Evolutionary conservation across 257 asterid genomes (phyloP).

Genomic region (Solanum peruvianum): DNA sequence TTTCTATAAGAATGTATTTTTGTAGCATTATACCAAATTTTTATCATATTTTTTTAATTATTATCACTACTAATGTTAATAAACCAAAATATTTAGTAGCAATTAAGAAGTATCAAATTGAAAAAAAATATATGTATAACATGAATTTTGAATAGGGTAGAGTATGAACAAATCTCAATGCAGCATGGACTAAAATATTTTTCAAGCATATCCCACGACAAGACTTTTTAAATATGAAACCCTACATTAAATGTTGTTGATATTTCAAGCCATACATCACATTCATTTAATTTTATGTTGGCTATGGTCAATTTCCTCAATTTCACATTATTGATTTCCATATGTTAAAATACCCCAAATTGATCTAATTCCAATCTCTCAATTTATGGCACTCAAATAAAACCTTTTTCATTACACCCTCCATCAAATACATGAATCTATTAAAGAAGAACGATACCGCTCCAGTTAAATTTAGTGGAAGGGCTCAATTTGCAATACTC

Average conservation of each 20-base stretch:
- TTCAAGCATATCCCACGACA: background rate
- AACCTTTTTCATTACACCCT: background rate
- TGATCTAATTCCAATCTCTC: background rate
- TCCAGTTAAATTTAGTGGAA: background rate
- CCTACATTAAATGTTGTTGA: background rate
- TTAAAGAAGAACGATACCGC: background rate
- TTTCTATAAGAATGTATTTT: background rate
- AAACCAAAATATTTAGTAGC: background rate
- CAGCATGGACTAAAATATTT: background rate
- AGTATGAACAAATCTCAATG: background rate
- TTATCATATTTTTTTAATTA: background rate
- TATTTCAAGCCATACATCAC: background rate
- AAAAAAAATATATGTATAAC: background rate
- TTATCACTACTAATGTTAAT: background rate
- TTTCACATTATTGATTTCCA: background rate
- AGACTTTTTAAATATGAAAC: background rate
- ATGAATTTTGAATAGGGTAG: background rate
- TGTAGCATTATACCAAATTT: background rate
- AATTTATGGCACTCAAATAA: background rate
- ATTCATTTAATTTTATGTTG: background rate
- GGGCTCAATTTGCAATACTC: background rate
- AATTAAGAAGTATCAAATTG: background rate
- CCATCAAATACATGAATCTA: background rate
- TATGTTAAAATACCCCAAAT: background rate
- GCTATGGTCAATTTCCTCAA: background rate